phyloP scores from a whole-genome alignment of 2,329 filamentous ascomycete species.

The Venturia carpophila region DNA sequence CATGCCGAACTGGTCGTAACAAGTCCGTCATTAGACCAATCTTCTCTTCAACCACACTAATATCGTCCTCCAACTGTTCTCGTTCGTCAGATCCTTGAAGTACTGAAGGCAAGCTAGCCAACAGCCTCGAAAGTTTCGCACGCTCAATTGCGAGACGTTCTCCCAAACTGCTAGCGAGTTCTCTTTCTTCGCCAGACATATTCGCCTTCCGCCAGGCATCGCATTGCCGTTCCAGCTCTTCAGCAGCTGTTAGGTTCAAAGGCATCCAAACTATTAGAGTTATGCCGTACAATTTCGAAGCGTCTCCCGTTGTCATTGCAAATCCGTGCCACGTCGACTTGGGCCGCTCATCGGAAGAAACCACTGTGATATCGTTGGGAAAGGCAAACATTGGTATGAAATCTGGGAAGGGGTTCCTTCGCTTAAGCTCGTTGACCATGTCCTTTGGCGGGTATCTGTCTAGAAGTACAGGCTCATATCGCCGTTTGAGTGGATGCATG shows the following conservation, averaged over 20 bases:
- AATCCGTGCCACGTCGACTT: slow-evolving; percentile 99
- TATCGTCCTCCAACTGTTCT: slow-evolving; percentile 84
- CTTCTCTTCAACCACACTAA: slow-evolving; percentile 93
- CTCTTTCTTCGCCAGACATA: slow-evolving; percentile 85
- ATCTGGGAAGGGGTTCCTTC: slow-evolving; percentile 83
- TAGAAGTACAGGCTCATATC: slow-evolving; percentile 91
- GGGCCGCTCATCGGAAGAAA: slow-evolving; percentile 88
- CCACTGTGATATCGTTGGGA: slow-evolving; percentile 93
- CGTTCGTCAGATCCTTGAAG: slow-evolving; percentile 73
- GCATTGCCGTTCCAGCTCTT: slow-evolving; percentile 63
- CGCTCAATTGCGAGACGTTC: slow-evolving; percentile 80
- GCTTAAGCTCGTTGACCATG: slow-evolving; percentile 69
- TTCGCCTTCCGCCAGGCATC: slow-evolving; percentile 50
- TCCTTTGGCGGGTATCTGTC: slow-evolving; percentile 86
- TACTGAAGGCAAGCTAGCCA: slow-evolving; percentile 73
- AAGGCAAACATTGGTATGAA: slow-evolving; percentile 99
- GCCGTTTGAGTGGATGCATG: slow-evolving; percentile 90
- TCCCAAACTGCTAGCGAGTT: slow-evolving; percentile 84
- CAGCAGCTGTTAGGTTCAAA: slow-evolving; percentile 70
- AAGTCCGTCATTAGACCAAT: slow-evolving; percentile 96
- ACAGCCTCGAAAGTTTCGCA: slow-evolving; percentile 78
- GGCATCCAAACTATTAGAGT: slow-evolving; percentile 91
- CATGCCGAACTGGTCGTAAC: slow-evolving; percentile 82
- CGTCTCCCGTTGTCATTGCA: slow-evolving; percentile 91
- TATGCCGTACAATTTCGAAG: slow-evolving; percentile 84